Evolutionary conservation across 2,329 filamentous ascomycete genomes (phyloP), one percentile per base, ranked within the genome.

Genomic region (Atkinsonella texensis): DNA sequence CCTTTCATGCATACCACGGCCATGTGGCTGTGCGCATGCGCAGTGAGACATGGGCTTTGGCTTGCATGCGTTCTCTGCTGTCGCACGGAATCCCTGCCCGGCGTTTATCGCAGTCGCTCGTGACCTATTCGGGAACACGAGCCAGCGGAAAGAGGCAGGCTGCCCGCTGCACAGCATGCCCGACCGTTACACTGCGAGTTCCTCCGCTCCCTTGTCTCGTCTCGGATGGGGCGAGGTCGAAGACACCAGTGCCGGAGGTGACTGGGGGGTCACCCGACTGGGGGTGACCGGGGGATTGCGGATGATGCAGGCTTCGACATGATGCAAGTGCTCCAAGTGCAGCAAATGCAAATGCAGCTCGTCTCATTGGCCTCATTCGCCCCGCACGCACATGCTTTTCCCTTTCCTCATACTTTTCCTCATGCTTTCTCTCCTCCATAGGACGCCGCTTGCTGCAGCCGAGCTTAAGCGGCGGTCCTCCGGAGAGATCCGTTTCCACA

Each of bases 391-490:
- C 51, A 52, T 47, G 49, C 41, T 51, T 48, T 38, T 40, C 41
- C 39, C 45, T 47, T 28, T 28, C 48, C 45, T n/a, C n/a, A n/a
- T n/a, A n/a, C n/a, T n/a, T n/a, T n/a, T n/a, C n/a, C n/a, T 3
- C 2, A 23, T 23, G 20, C 48, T 47, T 35, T 40, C 41, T 33
- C 45, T 28, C 39, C 49, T 41, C 35, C 49, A 32, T 49, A 42
- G 17, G 35, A 35, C 32, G 50, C 45, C 41, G 20, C 32, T 39
- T 31, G 47, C 31, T 50, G 54, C 51, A 56, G 53, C 54, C 54
- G 54, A 54, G 46, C 55, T 43, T 54, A 52, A 54, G 53, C 53
- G 53, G 48, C 10, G 11, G 11, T 43, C 38, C 48, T 23, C 47
- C 39, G 47, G 39, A 38, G 41, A 35, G 10, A 41, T 45, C 48